Base-by-base conservation (phyloP, 2,329 filamentous ascomycete species). In the Talaromyces albobiverticillius region DNA sequence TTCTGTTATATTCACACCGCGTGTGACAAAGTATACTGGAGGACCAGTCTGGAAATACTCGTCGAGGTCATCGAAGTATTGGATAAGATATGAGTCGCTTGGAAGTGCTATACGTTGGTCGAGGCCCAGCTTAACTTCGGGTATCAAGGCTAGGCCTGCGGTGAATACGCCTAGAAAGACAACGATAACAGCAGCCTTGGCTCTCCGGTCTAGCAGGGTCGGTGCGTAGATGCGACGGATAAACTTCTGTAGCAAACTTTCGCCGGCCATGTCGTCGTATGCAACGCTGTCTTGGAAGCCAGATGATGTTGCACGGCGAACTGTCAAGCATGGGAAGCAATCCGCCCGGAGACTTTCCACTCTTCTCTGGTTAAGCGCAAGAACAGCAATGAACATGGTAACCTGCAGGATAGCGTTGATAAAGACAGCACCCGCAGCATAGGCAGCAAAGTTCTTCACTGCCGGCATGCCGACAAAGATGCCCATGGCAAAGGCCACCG, bases 371-470 rank as follows among this genome's bases (percentile, higher is more conserved):
- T 99, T 99, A 55, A 96, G 80, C 2, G 92, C 85, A 7, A 99
- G 80, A 3, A 97, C 87, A 1, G 95, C 93, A 36, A 96, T 83
- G 67, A 99, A 99, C 85, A 97, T 93, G 1, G 95, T 99, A 61
- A 97, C 88, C 70, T 99, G 94, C 5, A 99, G 77, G n/a, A 97
- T 70, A 0, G 95, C 95, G 67, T 99, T 99, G 79, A 99, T 93
- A 63, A 97, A 86, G 10, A 99, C 94, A 10, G 94, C 94, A 48
- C 94, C 94, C 2, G 94, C 92, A 11, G 94, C 94, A 68, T 99
- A 99, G 2, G 93, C 86, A 14, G 94, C 95, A 72, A 99, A 99
- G 72, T 99, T 99, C 59, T 91, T 85, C 41, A 99, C 95, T 2
- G 94, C 94, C 14, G 95, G 94, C 94, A 99, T 99, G 46, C 92